Base-by-base conservation (phyloP, 305 asterid species). In the Rubia peregrina region DNA sequence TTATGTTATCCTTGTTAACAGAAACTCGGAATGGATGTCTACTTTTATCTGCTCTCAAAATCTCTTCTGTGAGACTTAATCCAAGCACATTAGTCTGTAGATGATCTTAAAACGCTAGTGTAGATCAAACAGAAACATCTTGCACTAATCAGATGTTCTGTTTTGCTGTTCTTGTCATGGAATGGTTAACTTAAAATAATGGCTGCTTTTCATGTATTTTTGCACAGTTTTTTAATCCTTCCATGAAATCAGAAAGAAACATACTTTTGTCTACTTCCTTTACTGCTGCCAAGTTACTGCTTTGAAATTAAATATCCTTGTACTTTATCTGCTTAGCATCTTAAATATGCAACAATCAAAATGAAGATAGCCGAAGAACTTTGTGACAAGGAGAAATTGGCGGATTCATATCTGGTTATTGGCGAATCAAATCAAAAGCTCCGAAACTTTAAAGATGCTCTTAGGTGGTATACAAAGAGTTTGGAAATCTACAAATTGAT, bases 391-490 rank as follows among this genome's bases (percentile, higher is more conserved):
- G 98, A 87, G 86, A 92, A 92, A 84, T 75, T 88, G 75, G 80
- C 94, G 43, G 98, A 95, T 80, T 92, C 98, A 62, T 90, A 81
- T 85, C 70, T 92, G 49, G 90, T 80, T 53, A 75, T 90, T 68
- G 99, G 98, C 73, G 97, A 92, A 85, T 82, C 99, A 57, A 83
- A 89, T 79, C 85, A 90, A 80, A 85, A 83, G 78, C 91, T 91
- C 71, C 87, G 96, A 70, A 73, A 80, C 68, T 90, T 86, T 79
- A 69, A 70, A 49, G 76, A 87, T 81, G 96, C 97, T 74, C 89
- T 84, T 61, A 84, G 86, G 76, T 95, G 99, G 99, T 84, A 83
- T 85, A 74, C 73, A 68, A 90, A 83, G 85, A 88, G 92, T 72
- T 85, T 88, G 97, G 88, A 90, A 74, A 76, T 81, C 73, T 92